Conservation (phyloP, 192 early-diverging fungal genomes). For the Coemansia sp. region DNA sequence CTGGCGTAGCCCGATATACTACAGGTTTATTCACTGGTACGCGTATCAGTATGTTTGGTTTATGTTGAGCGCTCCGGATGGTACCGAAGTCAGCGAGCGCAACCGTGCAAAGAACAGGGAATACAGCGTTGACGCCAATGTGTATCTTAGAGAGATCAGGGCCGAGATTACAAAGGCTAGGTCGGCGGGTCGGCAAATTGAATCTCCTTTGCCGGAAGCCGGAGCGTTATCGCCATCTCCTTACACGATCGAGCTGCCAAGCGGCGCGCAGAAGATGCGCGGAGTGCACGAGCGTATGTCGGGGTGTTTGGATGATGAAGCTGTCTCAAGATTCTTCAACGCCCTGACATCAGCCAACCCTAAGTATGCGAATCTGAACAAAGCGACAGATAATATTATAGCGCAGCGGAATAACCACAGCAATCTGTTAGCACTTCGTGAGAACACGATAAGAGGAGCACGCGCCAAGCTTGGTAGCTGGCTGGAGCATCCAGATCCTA, state of each 20-base stretch:
- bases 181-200: neutral
- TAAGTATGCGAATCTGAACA: neutral
- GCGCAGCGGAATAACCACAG: neutral
- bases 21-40: slow-evolving; percentile 39
- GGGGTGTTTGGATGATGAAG: neutral
- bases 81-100: neutral
- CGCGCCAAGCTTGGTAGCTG: neutral
- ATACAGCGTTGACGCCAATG: neutral
- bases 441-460: neutral
- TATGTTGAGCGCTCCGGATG: slow-evolving; percentile 18
- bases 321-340: neutral
- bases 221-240: neutral
- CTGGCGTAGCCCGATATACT: slow-evolving; percentile 22
- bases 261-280: neutral
- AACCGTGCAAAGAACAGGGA: neutral
- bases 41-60: slow-evolving; percentile 45
- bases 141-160: neutral
- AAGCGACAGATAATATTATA: neutral
- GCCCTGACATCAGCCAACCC: neutral
- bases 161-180: neutral
- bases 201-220: neutral
- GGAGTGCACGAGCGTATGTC: neutral
- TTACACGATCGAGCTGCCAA: neutral
- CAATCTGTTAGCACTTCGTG: neutral
- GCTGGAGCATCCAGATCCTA: neutral